These are phyloP conservation scores for Aspergillus ustus DNA, from an alignment of 2,329 filamentous ascomycete species.

Conservation along the genomic window DNA sequence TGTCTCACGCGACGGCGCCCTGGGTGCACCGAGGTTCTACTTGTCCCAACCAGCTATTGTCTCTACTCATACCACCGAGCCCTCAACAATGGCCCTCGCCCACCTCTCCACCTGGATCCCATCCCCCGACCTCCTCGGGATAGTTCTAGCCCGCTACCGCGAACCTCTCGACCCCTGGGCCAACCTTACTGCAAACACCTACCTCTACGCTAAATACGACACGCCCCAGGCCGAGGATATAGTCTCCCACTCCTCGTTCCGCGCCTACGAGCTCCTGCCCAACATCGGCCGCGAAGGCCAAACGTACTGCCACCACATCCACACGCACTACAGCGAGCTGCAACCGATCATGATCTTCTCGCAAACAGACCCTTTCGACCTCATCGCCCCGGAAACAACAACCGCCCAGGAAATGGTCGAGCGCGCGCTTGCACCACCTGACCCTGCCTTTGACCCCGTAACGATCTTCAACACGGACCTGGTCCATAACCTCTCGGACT, in stretches of 20 bases:
- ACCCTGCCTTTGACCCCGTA: background rate
- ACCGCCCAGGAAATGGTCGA: conserved; percentile 2
- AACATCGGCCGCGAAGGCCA: conserved; percentile 10
- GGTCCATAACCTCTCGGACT: conserved; percentile 6
- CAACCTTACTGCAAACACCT: conserved; percentile 4
- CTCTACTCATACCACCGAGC: background rate
- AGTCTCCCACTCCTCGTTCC: conserved; percentile 4
- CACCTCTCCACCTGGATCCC: background rate
- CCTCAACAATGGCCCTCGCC: background rate
- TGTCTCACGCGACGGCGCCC: background rate
- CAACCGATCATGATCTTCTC: conserved; percentile 14
- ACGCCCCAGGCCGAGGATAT: conserved; percentile 1
- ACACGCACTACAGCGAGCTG: conserved; percentile 9
- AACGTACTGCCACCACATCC: conserved; percentile 13
- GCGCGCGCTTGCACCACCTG: background rate
- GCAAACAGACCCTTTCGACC: conserved; percentile 9
- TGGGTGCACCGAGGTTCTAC: background rate
- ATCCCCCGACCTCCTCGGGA: background rate
- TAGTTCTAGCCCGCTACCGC: conserved; percentile 3
- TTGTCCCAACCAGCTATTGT: background rate
- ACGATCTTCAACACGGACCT: conserved; percentile 8
- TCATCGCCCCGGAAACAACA: conserved; percentile 1
- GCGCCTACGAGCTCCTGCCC: conserved; percentile 9
- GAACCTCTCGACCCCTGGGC: conserved; percentile 3
- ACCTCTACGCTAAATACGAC: conserved; percentile 9